Evolutionary conservation across 2,329 filamentous ascomycete genomes (phyloP), one percentile per base, ranked within the genome.

Genomic region (Fusarium lyarnte): DNA sequence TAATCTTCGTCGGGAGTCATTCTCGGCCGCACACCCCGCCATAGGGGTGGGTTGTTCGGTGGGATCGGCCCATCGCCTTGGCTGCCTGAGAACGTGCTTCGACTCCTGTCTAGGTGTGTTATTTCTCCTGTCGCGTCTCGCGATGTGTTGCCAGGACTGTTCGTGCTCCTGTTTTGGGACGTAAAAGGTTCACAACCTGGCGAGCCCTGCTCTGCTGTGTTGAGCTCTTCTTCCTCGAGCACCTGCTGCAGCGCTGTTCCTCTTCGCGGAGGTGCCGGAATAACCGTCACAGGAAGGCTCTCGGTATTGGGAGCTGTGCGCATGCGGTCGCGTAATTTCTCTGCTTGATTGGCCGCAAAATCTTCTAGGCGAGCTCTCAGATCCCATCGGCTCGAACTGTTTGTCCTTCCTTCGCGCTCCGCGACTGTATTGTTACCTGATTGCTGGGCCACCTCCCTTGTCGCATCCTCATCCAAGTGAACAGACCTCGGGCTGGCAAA

Each of bases 291-390:
- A 3, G 89, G 88, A 23, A 91, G 80, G 66, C 85, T 86, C 25
- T 87, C 86, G 4, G 86, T 88, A 72, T 88, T 85, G 1, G 86
- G 84, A 1, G 85, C 86, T 14, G 88, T 85, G 16, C 86, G 83
- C 51, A 90, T 84, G 63, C 83, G 85, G 60, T 91, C 89, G 14
- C 88, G 83, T 10, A 91, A 78, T 76, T 84, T 87, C 70, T 91
- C 89, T 2, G 89, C 90, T 69, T 91, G 89, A 12, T 84, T 85
- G 3, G 84, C 88, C 2, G 89, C 88, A 73, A 91, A 91, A 52
- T 90, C 87, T 66, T 92, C 90, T 3, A 91, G 77, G 19, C 88
- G 85, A 14, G 82, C 83, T 38, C 85, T 85, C 14, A 91, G 74
- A 74, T 91, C 88, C 89, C 89, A 91, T 45, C 84, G 81, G 29